Conservation (phyloP, 257 asterid species). For the Nicotiana sylvestris region DNA sequence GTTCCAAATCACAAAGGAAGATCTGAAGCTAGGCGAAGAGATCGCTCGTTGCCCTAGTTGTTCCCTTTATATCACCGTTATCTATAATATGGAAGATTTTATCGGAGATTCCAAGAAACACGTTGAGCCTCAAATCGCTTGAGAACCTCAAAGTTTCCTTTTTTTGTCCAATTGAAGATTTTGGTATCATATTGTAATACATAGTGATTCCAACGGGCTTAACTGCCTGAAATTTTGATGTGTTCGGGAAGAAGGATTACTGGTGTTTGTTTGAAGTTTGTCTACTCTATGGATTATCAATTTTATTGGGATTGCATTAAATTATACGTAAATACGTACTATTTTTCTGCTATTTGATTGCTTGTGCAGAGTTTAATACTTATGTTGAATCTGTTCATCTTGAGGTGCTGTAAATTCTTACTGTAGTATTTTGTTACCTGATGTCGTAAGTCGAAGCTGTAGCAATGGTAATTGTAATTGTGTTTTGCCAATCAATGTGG, state of each 20-base stretch:
- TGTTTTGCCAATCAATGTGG: not conserved
- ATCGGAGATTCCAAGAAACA: conserved; percentile 39
- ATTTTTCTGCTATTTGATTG: not conserved
- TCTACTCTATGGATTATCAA: not conserved
- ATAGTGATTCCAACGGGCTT: not conserved
- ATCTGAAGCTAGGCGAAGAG: conserved; percentile 77
- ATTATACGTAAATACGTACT: not conserved
- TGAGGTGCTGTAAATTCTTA: not conserved
- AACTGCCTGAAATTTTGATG: not conserved
- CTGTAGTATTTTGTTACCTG: not conserved
- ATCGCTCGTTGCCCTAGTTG: conserved; percentile 95
- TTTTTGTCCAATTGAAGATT: not conserved
- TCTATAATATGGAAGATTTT: conserved; percentile 79
- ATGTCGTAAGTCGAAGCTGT: not conserved
- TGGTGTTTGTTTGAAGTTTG: not conserved
- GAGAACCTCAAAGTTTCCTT: conserved; percentile 14
- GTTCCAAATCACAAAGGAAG: conserved; percentile 83
- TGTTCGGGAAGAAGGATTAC: not conserved
- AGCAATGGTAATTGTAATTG: not conserved
- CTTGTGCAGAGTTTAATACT: not conserved
- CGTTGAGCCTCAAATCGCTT: conserved; percentile 56
- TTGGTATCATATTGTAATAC: not conserved
- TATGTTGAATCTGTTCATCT: not conserved
- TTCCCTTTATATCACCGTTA: conserved; percentile 80
- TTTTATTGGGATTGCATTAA: not conserved